These are phyloP conservation scores for Herpomyces periplanetae DNA, from an alignment of 2,329 filamentous ascomycete species.

Conservation along the genomic window DNA sequence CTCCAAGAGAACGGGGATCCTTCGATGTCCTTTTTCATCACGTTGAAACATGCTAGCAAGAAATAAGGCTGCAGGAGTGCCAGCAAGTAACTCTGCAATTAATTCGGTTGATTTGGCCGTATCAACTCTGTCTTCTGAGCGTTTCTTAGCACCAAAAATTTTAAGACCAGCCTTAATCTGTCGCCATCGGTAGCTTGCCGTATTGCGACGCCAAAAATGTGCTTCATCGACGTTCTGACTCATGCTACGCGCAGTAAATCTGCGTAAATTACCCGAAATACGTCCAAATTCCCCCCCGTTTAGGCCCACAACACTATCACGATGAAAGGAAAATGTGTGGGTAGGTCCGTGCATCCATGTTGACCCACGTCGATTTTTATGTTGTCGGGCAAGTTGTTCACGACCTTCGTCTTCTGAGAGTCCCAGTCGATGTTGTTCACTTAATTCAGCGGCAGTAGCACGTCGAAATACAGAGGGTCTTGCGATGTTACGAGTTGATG, in stretches of 20 bases:
- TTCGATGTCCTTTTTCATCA: slow-evolving; percentile 74
- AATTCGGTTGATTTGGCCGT: slow-evolving; percentile 81
- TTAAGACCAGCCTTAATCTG: slow-evolving; percentile 68
- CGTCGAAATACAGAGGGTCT: slow-evolving; percentile 16
- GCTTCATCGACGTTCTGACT: slow-evolving; percentile 8
- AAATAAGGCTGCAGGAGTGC: slow-evolving; percentile 66
- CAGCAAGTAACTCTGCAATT: slow-evolving; percentile 71
- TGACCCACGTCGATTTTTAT: too few relatives aligned
- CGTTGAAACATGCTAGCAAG: slow-evolving; percentile 90
- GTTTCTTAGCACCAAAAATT: slow-evolving; percentile 31
- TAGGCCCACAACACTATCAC: too few relatives aligned
- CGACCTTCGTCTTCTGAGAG: slow-evolving; percentile 13
- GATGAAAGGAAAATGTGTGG: too few relatives aligned
- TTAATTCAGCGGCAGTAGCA: slow-evolving; percentile 12
- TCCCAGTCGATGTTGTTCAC: slow-evolving; percentile 10
- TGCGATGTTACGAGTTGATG: slow-evolving; percentile 19
- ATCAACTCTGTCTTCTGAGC: slow-evolving; percentile 48
- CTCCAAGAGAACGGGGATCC: slow-evolving; percentile 73
- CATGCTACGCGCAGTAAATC: slow-evolving; percentile 11
- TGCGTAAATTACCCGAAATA: too few relatives aligned
- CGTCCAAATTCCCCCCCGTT: too few relatives aligned
- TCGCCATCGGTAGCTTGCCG: slow-evolving; percentile 22
- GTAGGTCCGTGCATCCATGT: too few relatives aligned
- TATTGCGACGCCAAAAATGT: slow-evolving; percentile 9
- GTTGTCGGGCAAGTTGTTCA: slow-evolving; percentile 10